A percentile compares a stretch with the other conserved stretches of the same genome.
phyloP scores from a whole-genome alignment of 2,329 filamentous ascomycete genomes.

The Drechslera avenae region DNA sequence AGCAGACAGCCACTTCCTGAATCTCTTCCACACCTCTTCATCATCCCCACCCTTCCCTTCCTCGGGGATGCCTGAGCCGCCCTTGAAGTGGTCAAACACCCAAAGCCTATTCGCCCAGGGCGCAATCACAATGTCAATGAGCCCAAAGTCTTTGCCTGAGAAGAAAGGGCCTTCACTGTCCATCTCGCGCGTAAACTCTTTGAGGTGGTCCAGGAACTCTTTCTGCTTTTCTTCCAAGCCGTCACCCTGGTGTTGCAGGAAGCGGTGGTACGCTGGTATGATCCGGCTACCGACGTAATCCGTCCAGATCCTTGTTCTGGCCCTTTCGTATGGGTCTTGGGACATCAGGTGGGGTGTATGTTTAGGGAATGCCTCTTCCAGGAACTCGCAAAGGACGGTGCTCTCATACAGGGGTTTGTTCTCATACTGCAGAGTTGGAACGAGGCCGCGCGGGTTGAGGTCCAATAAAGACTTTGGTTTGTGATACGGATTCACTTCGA shows the following conservation, averaged over 20 bases:
- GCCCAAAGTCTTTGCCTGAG: constrained; percentile 63
- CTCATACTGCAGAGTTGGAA: constrained; percentile 68
- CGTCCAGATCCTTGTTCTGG: constrained; percentile 72
- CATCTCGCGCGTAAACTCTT: constrained; percentile 67
- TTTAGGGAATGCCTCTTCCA: constrained; percentile 70
- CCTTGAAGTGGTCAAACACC: constrained; percentile 77
- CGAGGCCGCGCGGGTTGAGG: constrained; percentile 75
- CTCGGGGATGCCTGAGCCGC: constrained; percentile 57
- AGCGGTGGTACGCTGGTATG: constrained; percentile 71
- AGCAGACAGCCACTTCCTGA: constrained; percentile 67
- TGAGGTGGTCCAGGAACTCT: constrained; percentile 65
- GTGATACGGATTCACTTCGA: constrained; percentile 72
- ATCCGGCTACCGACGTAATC: constrained; percentile 72
- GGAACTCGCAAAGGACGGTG: constrained; percentile 73
- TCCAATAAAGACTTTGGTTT: constrained; percentile 71
- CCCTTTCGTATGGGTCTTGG: constrained; percentile 65
- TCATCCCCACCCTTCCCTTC: constrained; percentile 58
- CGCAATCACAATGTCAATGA: constrained; percentile 73
- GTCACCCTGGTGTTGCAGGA: constrained; percentile 50
- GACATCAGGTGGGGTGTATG: constrained; percentile 62
- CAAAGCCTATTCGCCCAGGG: constrained; percentile 76
- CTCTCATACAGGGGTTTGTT: constrained; percentile 73
- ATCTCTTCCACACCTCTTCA: constrained; percentile 66
- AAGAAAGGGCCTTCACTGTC: constrained; percentile 69
- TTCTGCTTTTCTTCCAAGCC: constrained; percentile 58